Percentiles rank a stretch among this genome's conserved stretches.
phyloP scores from a whole-genome alignment of 2,329 filamentous ascomycete species.

The Colletotrichum melonis region DNA sequence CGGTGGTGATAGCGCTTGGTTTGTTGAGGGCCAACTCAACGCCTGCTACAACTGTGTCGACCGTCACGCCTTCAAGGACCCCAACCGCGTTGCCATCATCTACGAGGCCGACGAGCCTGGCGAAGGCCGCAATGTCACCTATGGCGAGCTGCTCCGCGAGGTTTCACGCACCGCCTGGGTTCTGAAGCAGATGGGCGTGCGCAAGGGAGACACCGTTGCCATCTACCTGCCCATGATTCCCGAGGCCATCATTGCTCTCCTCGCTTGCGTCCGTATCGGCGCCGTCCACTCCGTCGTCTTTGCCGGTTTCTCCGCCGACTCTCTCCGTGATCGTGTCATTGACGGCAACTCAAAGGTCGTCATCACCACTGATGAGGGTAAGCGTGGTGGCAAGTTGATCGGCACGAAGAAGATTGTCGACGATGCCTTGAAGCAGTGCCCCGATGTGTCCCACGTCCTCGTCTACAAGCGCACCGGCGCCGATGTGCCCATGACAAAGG shows the following conservation, averaged over 20 bases:
- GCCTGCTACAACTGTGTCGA: constrained; percentile 98
- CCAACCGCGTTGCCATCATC: constrained; percentile 94
- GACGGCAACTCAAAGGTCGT: constrained; percentile 93
- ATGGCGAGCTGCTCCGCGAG: constrained; percentile 91
- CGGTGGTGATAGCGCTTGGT: constrained; percentile 92
- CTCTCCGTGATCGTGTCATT: constrained; percentile 91
- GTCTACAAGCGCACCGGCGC: constrained; percentile 96
- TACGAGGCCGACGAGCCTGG: constrained; percentile 95
- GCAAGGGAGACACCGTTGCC: constrained; percentile 96
- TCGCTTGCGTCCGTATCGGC: constrained; percentile 92
- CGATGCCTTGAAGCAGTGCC: constrained; percentile 95
- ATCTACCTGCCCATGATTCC: constrained; percentile 99
- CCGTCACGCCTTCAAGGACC: constrained; percentile 94
- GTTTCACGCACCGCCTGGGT: constrained; percentile 89
- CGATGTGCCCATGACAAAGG: constrained; percentile 89
- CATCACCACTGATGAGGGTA: constrained; percentile 97
- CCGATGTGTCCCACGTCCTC: constrained; percentile 84
- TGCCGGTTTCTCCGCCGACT: constrained; percentile 96
- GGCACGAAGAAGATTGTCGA: constrained; percentile 99
- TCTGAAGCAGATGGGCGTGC: constrained; percentile 94
- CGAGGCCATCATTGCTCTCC: constrained; percentile 89
- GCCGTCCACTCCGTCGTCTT: constrained; percentile 98
- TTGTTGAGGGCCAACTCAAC: constrained; percentile 91
- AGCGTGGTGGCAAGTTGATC: constrained; percentile 96
- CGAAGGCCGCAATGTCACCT: constrained; percentile 91